These are phyloP conservation scores for Colletotrichum chlorophyti DNA, from an alignment of 2,329 filamentous ascomycete species.

Conservation along the genomic window DNA sequence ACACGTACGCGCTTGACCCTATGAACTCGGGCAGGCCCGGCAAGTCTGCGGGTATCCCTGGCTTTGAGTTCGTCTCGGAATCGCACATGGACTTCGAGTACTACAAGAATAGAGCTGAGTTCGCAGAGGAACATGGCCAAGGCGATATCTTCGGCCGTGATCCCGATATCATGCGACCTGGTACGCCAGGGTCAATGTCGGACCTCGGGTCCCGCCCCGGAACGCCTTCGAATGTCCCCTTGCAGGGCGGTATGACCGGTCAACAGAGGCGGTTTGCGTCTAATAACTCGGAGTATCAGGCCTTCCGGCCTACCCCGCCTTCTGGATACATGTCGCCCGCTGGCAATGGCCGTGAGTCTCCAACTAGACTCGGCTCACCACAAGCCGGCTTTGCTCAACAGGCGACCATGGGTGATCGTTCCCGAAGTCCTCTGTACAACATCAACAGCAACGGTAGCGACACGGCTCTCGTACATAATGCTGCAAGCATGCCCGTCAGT, in stretches of 20 bases:
- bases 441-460: constrained; percentile 58
- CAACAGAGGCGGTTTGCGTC: constrained; percentile 4
- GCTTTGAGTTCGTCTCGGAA: constrained; percentile 91
- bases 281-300: constrained; percentile 30
- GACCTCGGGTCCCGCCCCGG: constrained; percentile 55
- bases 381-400: constrained; percentile 25
- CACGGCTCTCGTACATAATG: constrained; percentile 58
- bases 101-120: constrained; percentile 89
- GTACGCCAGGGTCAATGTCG: constrained; percentile 63
- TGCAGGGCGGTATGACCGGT: constrained; percentile 36
- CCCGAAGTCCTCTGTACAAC: constrained; percentile 56
- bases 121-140: constrained; percentile 85
- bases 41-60: constrained; percentile 60
- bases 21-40: constrained; percentile 68
- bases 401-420: constrained; percentile 31
- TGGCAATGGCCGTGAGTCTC: constrained; percentile 19
- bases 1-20: constrained; percentile 79
- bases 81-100: constrained; percentile 87
- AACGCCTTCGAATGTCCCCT: constrained; percentile 52
- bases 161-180: constrained; percentile 65
- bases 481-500: constrained; percentile 57
- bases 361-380: constrained; percentile 14
- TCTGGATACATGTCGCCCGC: constrained; percentile 31
- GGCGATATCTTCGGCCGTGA: constrained; percentile 70
- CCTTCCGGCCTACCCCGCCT: constrained; percentile 23